Evolutionary conservation across 768 basidiomycete species (phyloP).

Genomic region (Sistotremastrum suecicum): DNA sequence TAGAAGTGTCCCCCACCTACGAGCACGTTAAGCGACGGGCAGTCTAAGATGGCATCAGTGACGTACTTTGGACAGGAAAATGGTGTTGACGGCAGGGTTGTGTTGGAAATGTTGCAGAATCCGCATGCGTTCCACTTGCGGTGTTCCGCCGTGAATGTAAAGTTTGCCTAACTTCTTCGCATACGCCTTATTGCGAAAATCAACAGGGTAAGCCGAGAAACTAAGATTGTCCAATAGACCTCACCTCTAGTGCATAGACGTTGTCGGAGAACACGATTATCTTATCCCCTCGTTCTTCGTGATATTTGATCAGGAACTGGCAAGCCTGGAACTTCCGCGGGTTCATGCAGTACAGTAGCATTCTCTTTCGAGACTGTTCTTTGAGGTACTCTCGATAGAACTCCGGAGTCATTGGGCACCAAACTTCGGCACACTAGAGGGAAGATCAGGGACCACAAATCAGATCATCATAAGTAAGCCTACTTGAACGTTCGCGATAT

Average conservation of each 20-base stretch:
- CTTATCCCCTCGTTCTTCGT: constrained; percentile 95
- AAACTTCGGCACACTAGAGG: constrained; percentile 90
- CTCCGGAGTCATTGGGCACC: constrained; percentile 99
- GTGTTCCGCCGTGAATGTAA: constrained; percentile 92
- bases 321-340: constrained; percentile 99
- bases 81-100: constrained; percentile 90
- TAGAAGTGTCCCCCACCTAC: constrained; percentile 95
- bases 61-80: constrained; percentile 89
- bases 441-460: not conserved
- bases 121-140: constrained; percentile 90
- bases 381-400: constrained; percentile 96
- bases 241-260: constrained; percentile 88
- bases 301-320: constrained; percentile 96
- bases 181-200: constrained; percentile 45
- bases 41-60: constrained; percentile 1
- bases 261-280: constrained; percentile 99
- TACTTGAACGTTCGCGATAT: constrained; percentile 99
- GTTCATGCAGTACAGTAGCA: constrained; percentile 98
- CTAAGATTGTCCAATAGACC: not conserved
- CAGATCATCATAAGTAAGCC: constrained; percentile 11
- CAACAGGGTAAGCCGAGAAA: not conserved
- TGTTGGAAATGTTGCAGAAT: constrained; percentile 94
- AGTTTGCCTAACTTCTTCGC: constrained; percentile 87
- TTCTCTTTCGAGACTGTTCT: constrained; percentile 84
- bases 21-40: constrained; percentile 3